These are phyloP conservation scores for Uncinocarpus reesii DNA, from an alignment of 2,329 filamentous ascomycete species.

Conservation along the genomic window DNA sequence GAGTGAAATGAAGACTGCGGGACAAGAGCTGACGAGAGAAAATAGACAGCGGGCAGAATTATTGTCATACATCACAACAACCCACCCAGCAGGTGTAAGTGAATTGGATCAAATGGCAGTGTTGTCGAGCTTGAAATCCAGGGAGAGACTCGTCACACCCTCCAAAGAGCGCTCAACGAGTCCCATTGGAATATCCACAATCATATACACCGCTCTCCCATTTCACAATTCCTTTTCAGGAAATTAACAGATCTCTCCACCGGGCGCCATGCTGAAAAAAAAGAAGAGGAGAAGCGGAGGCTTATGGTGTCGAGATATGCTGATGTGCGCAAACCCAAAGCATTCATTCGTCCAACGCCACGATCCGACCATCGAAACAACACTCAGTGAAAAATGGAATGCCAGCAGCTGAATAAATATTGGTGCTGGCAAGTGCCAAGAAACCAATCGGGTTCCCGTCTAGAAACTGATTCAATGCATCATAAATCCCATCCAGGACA, in stretches of 20 bases:
- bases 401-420: neutral
- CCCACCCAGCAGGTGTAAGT: constrained; percentile 3
- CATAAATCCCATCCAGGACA: neutral
- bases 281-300: neutral
- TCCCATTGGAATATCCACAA: neutral
- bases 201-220: constrained; percentile 1
- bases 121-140: neutral
- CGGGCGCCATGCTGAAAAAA: constrained; percentile 4
- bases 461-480: constrained; percentile 4
- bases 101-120: neutral
- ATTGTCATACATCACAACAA: neutral
- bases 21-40: too few relatives aligned
- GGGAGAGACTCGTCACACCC: neutral
- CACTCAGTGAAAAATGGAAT: neutral
- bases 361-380: neutral
- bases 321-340: neutral
- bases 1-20: too few relatives aligned
- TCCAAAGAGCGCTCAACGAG: constrained; percentile 3
- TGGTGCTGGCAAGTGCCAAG: neutral
- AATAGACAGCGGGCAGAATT: neutral
- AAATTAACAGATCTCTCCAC: neutral
- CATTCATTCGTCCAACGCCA: neutral
- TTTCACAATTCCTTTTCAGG: neutral
- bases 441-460: constrained; percentile 4
- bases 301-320: neutral